phyloP scores from a whole-genome alignment of 2,329 filamentous ascomycete species.

The Ophiostoma triangulosporum region DNA sequence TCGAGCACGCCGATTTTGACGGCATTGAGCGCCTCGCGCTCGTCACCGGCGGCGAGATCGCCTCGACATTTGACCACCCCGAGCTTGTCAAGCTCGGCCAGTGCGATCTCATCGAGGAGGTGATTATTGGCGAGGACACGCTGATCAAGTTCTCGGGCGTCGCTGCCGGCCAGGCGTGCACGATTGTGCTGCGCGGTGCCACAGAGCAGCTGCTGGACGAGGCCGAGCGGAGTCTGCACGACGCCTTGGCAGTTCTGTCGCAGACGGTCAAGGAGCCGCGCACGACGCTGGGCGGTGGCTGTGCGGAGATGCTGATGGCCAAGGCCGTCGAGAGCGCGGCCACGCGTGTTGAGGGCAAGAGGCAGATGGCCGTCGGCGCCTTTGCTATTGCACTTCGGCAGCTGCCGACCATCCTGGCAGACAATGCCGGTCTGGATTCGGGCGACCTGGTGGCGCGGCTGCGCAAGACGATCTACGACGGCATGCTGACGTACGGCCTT shows the following conservation, averaged over 20 bases:
- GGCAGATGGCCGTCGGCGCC: conserved; percentile 80
- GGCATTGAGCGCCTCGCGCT: conserved; percentile 90
- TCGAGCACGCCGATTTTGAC: conserved; percentile 98
- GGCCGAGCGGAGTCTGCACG: conserved; percentile 88
- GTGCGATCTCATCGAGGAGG: conserved; percentile 91
- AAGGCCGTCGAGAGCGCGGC: conserved; percentile 92
- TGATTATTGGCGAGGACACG: conserved; percentile 96
- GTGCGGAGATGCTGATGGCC: conserved; percentile 97
- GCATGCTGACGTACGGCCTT: conserved; percentile 80
- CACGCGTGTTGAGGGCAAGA: conserved; percentile 91
- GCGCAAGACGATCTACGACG: conserved; percentile 88
- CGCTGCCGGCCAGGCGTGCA: conserved; percentile 86
- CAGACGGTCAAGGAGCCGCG: conserved; percentile 92
- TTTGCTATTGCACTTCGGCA: conserved; percentile 85
- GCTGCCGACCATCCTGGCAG: conserved; percentile 88
- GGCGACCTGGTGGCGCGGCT: conserved; percentile 85
- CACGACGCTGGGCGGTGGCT: conserved; percentile 88
- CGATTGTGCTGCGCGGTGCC: conserved; percentile 87
- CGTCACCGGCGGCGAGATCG: conserved; percentile 93
- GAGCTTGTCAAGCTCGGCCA: conserved; percentile 93
- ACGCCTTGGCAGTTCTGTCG: conserved; percentile 88
- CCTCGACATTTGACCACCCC: conserved; percentile 94
- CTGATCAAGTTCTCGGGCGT: conserved; percentile 96
- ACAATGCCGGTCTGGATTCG: conserved; percentile 93
- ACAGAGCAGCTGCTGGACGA: conserved; percentile 96